Conservation (phyloP, 345 rosid species). For the Cardiospermum halicacabum region DNA sequence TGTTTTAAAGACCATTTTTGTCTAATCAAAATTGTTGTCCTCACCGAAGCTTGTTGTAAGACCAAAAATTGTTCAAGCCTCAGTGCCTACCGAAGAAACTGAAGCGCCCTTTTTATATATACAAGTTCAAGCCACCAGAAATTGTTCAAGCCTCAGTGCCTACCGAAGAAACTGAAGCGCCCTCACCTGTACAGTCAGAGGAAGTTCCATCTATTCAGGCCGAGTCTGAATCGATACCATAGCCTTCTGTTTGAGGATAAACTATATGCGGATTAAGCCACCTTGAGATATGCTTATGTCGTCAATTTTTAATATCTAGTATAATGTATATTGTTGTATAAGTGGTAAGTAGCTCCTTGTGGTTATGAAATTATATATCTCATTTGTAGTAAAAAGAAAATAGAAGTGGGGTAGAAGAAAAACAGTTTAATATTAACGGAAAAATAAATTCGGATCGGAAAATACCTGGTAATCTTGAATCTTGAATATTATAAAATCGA, state of each 20-base stretch:
- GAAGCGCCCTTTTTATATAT: conserved; percentile 41
- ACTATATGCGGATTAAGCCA: conserved; percentile 22
- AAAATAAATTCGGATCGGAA: no score
- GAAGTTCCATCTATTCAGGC: conserved; percentile 39
- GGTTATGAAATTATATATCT: not conserved
- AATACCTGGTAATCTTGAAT: no score
- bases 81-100: conserved; percentile 32
- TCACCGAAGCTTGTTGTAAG: no score
- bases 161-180: conserved; percentile 29
- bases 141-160: conserved; percentile 51
- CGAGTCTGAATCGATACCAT: conserved; percentile 27
- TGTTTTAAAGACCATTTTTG: no score
- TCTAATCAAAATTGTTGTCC: no score
- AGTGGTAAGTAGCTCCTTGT: not conserved
- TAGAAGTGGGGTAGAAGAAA: no score
- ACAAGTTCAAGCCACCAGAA: conserved; percentile 71
- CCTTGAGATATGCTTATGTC: not conserved
- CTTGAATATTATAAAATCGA: no score
- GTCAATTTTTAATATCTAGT: no score
- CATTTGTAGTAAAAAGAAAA: no score
- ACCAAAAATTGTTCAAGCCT: conserved; percentile 48
- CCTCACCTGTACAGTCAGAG: conserved; percentile 25
- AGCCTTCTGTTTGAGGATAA: conserved; percentile 20
- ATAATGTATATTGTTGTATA: not conserved
- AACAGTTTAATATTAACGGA: no score